Conservation (phyloP, 176 grass and related monocot species). For the Neostapfia colusana region DNA sequence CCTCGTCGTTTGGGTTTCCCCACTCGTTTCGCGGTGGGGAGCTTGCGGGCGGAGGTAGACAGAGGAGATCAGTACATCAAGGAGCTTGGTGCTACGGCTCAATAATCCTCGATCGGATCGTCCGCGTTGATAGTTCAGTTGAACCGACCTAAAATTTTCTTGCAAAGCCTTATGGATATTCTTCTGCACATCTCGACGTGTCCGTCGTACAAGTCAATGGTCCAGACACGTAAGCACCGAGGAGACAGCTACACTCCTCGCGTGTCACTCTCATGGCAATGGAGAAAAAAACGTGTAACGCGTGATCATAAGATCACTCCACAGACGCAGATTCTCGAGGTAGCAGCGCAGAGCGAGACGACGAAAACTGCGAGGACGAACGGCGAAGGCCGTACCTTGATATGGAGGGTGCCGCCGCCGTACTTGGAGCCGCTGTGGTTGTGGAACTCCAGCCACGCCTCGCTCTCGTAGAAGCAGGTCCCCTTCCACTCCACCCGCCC, state of each 20-base stretch:
- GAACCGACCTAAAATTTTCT: background rate
- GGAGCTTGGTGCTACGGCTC: background rate
- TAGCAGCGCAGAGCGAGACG: too few species aligned
- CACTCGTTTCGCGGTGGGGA: background rate
- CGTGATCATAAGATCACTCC: too few species aligned
- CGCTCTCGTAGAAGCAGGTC: conserved; percentile 77
- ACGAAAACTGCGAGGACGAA: background rate
- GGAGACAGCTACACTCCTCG: background rate
- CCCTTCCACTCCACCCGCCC: conserved; percentile 44
- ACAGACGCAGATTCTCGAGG: too few species aligned
- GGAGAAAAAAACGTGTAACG: background rate
- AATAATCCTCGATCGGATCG: background rate
- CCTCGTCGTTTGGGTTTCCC: background rate
- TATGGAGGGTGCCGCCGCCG: conserved; percentile 61
- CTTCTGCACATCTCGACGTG: background rate
- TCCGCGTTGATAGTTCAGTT: background rate
- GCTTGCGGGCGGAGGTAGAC: background rate
- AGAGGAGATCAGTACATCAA: background rate
- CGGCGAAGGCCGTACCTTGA: conserved; percentile 36
- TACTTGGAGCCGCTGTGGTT: conserved; percentile 54
- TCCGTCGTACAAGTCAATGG: background rate
- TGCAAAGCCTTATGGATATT: conserved; percentile 10
- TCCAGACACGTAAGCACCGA: background rate
- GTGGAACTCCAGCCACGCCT: conserved; percentile 62
- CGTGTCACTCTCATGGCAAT: conserved; percentile 1